phyloP scores from a whole-genome alignment of 129 eudicot genomes.

The Silybum marianum region DNA sequence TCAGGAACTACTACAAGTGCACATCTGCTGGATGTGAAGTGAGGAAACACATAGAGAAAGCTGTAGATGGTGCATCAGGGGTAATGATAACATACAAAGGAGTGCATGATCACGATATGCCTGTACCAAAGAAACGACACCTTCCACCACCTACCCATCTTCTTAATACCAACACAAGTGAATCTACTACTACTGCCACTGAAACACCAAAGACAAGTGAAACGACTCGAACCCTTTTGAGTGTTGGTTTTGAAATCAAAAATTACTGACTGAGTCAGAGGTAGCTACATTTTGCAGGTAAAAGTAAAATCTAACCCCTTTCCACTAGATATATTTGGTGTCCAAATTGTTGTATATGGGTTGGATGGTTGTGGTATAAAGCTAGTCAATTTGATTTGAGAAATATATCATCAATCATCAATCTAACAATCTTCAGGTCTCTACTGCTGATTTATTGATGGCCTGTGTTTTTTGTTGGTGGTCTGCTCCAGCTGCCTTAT shows the following conservation, averaged over 20 bases:
- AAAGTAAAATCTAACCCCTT: not conserved
- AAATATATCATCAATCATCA: not conserved
- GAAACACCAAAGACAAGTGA: conserved; percentile 45
- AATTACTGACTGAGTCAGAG: conserved; percentile 36
- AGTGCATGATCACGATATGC: conserved; percentile 71
- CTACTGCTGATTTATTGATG: not conserved
- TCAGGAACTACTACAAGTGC: conserved; percentile 82
- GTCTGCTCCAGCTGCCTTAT: not conserved
- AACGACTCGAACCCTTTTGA: conserved; percentile 54
- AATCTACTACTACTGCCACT: conserved; percentile 42
- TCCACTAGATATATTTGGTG: not conserved
- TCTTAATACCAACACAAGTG: conserved; percentile 18
- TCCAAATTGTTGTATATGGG: not conserved
- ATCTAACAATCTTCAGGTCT: not conserved
- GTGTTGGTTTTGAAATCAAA: conserved; percentile 69
- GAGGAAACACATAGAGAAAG: conserved; percentile 72
- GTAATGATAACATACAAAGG: conserved; percentile 68
- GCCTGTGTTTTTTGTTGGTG: not conserved
- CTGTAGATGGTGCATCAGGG: conserved; percentile 41
- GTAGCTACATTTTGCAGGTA: not conserved
- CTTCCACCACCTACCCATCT: conserved; percentile 35
- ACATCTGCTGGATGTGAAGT: conserved; percentile 83
- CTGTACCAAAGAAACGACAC: conserved; percentile 58
- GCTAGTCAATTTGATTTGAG: not conserved
- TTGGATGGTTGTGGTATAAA: conserved; percentile 3